Base-by-base conservation (phyloP, 164 flowering plant genomes). In the Warburgia ugandensis region DNA sequence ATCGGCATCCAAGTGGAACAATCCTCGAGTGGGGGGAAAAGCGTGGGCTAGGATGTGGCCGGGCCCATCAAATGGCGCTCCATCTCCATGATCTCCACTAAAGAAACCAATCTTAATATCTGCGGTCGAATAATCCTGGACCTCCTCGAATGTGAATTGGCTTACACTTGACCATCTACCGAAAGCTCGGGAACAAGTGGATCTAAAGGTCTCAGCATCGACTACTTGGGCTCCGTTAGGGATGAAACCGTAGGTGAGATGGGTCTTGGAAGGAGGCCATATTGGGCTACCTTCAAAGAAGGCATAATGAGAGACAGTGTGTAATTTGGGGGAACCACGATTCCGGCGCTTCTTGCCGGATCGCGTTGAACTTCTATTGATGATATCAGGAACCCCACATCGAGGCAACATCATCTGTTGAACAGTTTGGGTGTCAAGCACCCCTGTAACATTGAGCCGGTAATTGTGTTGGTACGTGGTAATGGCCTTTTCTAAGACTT, bases 21-120 rank as follows among this genome's bases (percentile, higher is more conserved):
- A 11, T 35, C 96, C 96, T 35, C 31, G 61, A 11, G 86, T 65
- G 5, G 96, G 96, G 14, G 91, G 74, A 52, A 85, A 85, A 29
- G 96, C 81, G 71, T 88, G 96, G 0, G 91, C 96, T 35, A 88
- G 57, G 11, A 80, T 76, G 3, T 85, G 85, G 48, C 80, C 25
- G 0, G 60, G 70, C 3, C 96, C 96, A 59, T 85, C 94, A 57
- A 88, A 88, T 30, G 86, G 70, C 57, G 76, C 80, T 0, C 94
- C 88, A 51, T 84, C 94, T 3, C 84, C 86, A 66, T 88, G 94
- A 36, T 83, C 79, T 1, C 84, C 83, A 3, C 5, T 36, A 65
- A 22, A 77, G 49, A 85, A 79, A 10, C 71, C 96, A 21, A 84
- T 80, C 62, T 28, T 65, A 20, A 86, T 54, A 17, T 83, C 80